Percentiles rank a stretch among this genome's conserved stretches.
Evolutionary conservation across 176 grass and related monocot species (phyloP).

Genomic region (Rhynchospora tenuis): DNA sequence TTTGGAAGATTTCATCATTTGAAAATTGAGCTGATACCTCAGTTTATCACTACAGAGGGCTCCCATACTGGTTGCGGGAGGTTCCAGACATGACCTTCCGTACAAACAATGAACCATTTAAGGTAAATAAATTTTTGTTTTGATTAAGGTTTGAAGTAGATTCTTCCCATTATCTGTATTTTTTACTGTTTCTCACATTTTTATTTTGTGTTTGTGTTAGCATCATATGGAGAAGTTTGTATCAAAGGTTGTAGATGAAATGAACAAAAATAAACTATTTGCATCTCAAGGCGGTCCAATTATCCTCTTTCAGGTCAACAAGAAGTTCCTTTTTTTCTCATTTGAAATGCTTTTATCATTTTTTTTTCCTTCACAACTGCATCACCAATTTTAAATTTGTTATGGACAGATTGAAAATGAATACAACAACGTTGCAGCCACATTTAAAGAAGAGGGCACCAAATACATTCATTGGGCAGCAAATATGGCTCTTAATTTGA

Average conservation of each 20-base stretch:
- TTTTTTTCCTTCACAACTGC: not conserved
- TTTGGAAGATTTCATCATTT: not conserved
- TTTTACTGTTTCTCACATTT: not conserved
- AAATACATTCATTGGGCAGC: conserved; percentile 74
- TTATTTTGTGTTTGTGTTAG: conserved; percentile 28
- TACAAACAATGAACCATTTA: conserved; percentile 68
- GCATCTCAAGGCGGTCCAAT: conserved; percentile 66
- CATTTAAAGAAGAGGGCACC: conserved; percentile 37
- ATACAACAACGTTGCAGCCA: conserved; percentile 55
- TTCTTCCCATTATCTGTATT: not conserved
- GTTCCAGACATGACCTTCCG: conserved; percentile 57
- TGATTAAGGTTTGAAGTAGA: conserved; percentile 3
- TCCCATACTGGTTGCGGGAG: conserved; percentile 88
- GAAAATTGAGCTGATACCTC: conserved; percentile 12
- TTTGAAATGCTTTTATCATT: conserved; percentile 1
- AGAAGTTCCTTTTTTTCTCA: not conserved
- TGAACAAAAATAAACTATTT: conserved; percentile 67
- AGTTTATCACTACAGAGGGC: conserved; percentile 35
- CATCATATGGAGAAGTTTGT: conserved; percentile 77
- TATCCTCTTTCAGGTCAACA: conserved; percentile 67
- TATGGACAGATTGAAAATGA: conserved; percentile 85
- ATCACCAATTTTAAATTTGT: not conserved
- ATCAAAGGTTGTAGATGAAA: conserved; percentile 50
- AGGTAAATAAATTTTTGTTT: conserved; percentile 34
- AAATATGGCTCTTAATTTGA: conserved; percentile 53